Conservation (phyloP, 2,329 filamentous ascomycete genomes). For the Stagonosporopsis chrysanthemi region DNA sequence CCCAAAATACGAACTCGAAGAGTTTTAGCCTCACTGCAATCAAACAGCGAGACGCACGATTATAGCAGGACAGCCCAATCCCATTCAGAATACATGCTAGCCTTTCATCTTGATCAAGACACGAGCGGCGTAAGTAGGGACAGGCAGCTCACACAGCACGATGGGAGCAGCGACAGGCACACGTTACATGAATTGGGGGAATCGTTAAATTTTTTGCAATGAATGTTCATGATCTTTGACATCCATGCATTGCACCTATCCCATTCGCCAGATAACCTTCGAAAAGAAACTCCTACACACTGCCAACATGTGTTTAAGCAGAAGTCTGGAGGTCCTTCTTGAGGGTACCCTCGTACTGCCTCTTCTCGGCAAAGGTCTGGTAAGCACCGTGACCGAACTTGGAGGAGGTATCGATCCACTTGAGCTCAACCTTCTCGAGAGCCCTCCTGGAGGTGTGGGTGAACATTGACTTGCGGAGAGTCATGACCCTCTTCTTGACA, state of each 20-base stretch:
- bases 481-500: conserved; percentile 99
- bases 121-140: not conserved
- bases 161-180: not conserved
- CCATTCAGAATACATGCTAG: not conserved
- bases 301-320: conserved; percentile 54
- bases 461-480: conserved; percentile 99
- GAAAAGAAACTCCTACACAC: conserved; percentile 43
- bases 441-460: conserved; percentile 93
- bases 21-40: not conserved
- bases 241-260: conserved; percentile 45
- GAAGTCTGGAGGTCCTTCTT: conserved; percentile 87
- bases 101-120: not conserved
- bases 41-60: not conserved
- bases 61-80: too few relatives aligned
- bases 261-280: conserved; percentile 48
- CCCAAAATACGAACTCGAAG: not conserved
- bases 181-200: conserved; percentile 41
- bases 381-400: conserved; percentile 99
- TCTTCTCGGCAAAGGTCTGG: conserved; percentile 99
- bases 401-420: conserved; percentile 99
- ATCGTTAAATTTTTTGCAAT: conserved; percentile 49
- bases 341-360: conserved; percentile 95
- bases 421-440: conserved; percentile 99
- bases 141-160: not conserved
- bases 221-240: conserved; percentile 43